These are phyloP conservation scores for Gossypium lobatum DNA, from an alignment of 441 rosid genomes.

Conservation along the genomic window DNA sequence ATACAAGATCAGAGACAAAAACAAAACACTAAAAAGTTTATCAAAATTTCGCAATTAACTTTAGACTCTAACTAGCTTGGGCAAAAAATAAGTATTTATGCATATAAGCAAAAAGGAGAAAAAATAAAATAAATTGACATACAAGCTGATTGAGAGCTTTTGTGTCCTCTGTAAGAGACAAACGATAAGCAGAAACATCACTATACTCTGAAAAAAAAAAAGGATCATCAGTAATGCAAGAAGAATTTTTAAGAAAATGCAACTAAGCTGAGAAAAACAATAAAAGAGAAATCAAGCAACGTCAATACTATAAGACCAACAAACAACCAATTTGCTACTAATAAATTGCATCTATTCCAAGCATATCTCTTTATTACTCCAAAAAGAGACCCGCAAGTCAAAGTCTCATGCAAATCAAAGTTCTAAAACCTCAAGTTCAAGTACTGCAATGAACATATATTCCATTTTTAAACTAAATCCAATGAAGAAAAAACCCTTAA, in stretches of 20 bases:
- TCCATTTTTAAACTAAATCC: not conserved
- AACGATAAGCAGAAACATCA: slow-evolving; percentile 87
- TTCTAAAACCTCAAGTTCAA: slow-evolving; percentile 4
- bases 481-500: not conserved
- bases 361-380: not conserved
- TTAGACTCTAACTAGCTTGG: not conserved
- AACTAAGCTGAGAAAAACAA: not conserved
- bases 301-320: not conserved
- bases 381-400: not conserved
- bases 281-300: not conserved
- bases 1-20: slow-evolving; percentile 4
- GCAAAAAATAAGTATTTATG: not conserved
- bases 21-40: not conserved
- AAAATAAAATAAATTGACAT: slow-evolving; percentile 18
- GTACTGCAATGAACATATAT: not conserved
- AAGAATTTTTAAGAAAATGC: not conserved
- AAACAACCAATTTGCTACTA: not conserved
- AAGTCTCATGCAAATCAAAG: not conserved
- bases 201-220: slow-evolving; percentile 60
- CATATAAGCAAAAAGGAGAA: slow-evolving; percentile 2
- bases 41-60: not conserved
- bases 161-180: slow-evolving; percentile 95
- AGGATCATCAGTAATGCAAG: not conserved
- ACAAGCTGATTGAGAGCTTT: slow-evolving; percentile 98
- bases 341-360: slow-evolving; percentile 3